Base-by-base conservation (phyloP, 1,284 basidiomycete species). In the Amylostereum chailletii region DNA sequence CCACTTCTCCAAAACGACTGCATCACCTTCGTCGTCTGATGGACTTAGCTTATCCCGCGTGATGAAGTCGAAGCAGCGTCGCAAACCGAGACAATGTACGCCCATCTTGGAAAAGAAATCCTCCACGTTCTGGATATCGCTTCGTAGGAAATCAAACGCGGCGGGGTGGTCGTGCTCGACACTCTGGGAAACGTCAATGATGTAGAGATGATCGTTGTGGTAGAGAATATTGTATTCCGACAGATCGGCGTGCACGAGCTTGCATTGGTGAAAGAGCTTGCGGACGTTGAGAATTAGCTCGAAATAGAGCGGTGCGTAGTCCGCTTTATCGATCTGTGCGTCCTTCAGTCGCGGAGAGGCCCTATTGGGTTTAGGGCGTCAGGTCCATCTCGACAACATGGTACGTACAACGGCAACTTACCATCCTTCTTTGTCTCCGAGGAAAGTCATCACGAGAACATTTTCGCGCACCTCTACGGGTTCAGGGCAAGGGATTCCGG, bases 121-220 rank as follows among this genome's bases (percentile, higher is more conserved):
- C 55, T 98, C 94, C 38, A 95, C 75, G 64, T 99, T 98, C 57
- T 82, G 84, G 46, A 99, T 77, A 66, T 99, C 96, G 39, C 79
- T 84, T 32, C 95, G 85, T 43, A 99, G 74, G 67, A 99, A 99
- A 66, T 99, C 95, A 62, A 93, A 96, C 0, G 94, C 92, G 37
- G 86, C 77, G 0, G 95, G 95, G 62, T 99, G 96, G 66, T 99
- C 95, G 61, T 98, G 94, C 62, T 99, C 96, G 40, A 99, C 95
- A 49, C 90, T 94, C 67, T 99, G 96, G 2, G 93, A 96, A 53
- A 99, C 96, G 65, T 99, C 96, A 68, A 99, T 99, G 61, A 99
- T 89, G 70, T 81, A 94, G 10, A 97, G 76, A 62, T 94, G 90
- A 2, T 67, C 70, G 49, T 83, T 76, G 68, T 90, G 86, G 60